Conservation (phyloP, 768 basidiomycete species). For the Lactarius trivialis region DNA sequence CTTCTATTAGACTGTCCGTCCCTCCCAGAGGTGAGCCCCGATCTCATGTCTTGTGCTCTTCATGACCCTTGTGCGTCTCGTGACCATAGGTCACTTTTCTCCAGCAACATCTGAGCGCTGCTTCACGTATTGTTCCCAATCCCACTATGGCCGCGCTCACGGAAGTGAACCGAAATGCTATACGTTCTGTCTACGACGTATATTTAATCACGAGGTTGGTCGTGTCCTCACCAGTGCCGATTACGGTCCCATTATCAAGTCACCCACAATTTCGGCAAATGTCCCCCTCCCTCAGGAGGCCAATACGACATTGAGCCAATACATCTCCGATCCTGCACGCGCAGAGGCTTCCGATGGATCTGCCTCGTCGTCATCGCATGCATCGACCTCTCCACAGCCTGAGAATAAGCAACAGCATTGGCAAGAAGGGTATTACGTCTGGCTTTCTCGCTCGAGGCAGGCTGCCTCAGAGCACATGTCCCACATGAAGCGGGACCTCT, state of each 20-base stretch:
- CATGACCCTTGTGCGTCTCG: neutral
- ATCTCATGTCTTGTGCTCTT: neutral
- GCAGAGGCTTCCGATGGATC: slow-evolving; percentile 5
- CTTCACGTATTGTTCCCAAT: slow-evolving; percentile 34
- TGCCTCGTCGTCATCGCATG: slow-evolving; percentile 4
- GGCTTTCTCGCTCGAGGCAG: slow-evolving; percentile 50
- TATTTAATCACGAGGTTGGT: slow-evolving; percentile 33
- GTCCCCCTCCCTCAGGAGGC: slow-evolving; percentile 20
- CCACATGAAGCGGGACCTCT: slow-evolving; percentile 53
- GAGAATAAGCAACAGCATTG: slow-evolving; percentile 47
- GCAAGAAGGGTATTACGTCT: slow-evolving; percentile 73
- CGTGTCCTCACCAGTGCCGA: slow-evolving; percentile 22
- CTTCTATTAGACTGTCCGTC: slow-evolving; percentile 18
- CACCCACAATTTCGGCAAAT: slow-evolving; percentile 12
- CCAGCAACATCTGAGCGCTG: slow-evolving; percentile 32
- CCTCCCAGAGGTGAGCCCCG: slow-evolving; percentile 9
- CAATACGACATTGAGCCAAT: slow-evolving; percentile 22
- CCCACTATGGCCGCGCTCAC: slow-evolving; percentile 28
- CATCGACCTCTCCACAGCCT: slow-evolving; percentile 12
- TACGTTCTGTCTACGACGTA: slow-evolving; percentile 33
- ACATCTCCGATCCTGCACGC: slow-evolving; percentile 28
- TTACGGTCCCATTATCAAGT: slow-evolving; percentile 16
- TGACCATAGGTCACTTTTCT: slow-evolving; percentile 26
- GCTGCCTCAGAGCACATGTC: slow-evolving; percentile 50
- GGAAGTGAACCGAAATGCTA: slow-evolving; percentile 32